phyloP scores from a whole-genome alignment of 345 rosid genomes.

The Clausena lansium region DNA sequence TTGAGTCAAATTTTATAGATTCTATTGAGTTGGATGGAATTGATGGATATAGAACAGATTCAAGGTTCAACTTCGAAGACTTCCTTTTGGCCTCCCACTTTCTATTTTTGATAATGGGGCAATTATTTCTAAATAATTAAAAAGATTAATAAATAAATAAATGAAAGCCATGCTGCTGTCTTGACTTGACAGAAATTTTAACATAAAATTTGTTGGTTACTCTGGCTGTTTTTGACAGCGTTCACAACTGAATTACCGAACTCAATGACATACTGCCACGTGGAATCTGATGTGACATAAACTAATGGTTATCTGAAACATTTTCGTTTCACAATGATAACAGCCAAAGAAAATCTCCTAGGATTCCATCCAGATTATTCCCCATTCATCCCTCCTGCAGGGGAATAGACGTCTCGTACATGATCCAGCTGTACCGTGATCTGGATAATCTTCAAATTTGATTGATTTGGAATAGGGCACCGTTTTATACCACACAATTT shows the following conservation, averaged over 20 bases:
- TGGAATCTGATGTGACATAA: neutral
- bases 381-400: neutral
- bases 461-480: too few relatives aligned
- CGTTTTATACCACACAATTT: too few relatives aligned
- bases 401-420: neutral
- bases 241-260: neutral
- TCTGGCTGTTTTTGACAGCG: neutral
- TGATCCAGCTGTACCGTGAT: conserved; percentile 17
- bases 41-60: neutral
- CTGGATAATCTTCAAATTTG: neutral
- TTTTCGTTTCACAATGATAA: neutral
- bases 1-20: too few relatives aligned
- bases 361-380: conserved; percentile 2
- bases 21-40: too few relatives aligned
- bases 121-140: neutral
- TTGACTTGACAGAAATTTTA: too few relatives aligned
- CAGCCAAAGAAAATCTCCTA: conserved; percentile 2
- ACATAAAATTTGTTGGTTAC: too few relatives aligned
- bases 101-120: neutral
- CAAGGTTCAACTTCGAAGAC: conserved; percentile 2
- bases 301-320: neutral
- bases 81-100: neutral
- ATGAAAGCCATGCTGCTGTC: neutral
- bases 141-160: too few relatives aligned
- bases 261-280: neutral